Percentiles rank a stretch among this genome's conserved stretches.
phyloP scores from a whole-genome alignment of 441 rosid genomes.

The Iberis amara region DNA sequence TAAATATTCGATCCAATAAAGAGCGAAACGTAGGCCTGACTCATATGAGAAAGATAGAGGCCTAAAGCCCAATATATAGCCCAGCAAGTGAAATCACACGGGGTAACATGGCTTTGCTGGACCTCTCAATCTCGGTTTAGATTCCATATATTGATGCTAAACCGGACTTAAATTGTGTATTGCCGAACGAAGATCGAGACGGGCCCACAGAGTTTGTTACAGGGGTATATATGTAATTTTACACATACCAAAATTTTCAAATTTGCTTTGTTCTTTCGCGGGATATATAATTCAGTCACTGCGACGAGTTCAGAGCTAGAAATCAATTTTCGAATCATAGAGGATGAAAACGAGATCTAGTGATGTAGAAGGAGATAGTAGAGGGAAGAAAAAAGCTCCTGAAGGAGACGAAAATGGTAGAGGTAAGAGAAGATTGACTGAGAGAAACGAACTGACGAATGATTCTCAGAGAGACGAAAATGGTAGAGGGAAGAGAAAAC shows the following conservation, averaged over 20 bases:
- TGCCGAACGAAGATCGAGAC: not conserved
- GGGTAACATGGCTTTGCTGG: too few species aligned
- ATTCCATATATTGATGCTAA: not conserved
- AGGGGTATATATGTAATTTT: conserved; percentile 21
- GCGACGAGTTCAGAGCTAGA: conserved; percentile 17
- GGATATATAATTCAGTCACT: conserved; percentile 22
- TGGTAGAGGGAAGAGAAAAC: conserved; percentile 26
- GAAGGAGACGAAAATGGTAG: conserved; percentile 26
- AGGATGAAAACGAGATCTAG: conserved; percentile 24
- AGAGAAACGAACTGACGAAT: conserved; percentile 18
- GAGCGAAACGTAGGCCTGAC: too few species aligned
- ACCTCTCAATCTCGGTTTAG: not conserved
- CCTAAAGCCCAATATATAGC: too few species aligned
- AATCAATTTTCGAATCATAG: conserved; percentile 10
- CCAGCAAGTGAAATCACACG: not conserved
- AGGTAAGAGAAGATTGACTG: conserved; percentile 23
- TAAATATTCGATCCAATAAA: too few species aligned
- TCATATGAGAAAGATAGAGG: too few species aligned
- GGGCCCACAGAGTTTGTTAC: conserved; percentile 29
- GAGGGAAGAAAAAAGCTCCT: conserved; percentile 27
- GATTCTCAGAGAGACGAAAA: conserved; percentile 22
- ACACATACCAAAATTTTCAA: not conserved
- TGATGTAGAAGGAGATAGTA: conserved; percentile 10
- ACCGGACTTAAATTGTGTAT: conserved; percentile 10
- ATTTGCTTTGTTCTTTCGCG: conserved; percentile 26